Base-by-base conservation (phyloP, 805 yeast genomes). In the Candida silvicultrix region DNA sequence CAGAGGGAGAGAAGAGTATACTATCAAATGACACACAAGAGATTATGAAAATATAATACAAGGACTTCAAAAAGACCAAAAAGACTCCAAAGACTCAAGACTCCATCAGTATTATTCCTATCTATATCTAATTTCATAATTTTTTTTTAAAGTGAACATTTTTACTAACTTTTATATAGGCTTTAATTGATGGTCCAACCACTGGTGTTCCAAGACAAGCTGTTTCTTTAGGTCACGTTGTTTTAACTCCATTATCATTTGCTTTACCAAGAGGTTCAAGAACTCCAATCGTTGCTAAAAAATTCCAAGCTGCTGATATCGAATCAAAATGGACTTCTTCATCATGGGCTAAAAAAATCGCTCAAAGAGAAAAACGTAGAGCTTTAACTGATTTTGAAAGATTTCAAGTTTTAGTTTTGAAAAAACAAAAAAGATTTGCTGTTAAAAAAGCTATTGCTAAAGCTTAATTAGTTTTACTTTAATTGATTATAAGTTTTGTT, bases 321-420 rank as follows among this genome's bases (percentile, higher is more conserved):
- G 84, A 81, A 62, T 78, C 81, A 67, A 87, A 92, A 76, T 94
- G 98, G 98, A 81, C 85, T 62, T 77, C 85, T 64, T 77, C 98
- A 57, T 71, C 96, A 46, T 89, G 97, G 97, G 97, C 99, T 69
- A 87, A 92, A 86, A 90, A 89, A 81, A 85, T 94, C 67, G 97
- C 95, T 70, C 85, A 87, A 75, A 89, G 88, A 76, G 83, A 85
- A 75, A 88, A 83, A 75, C 88, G 99, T 83, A 75, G 95, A 66
- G 78, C 83, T 69, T 85, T 95, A 73, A 70, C 92, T 63, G 99
- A 94, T 77, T 94, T 94, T 67, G 97, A 94, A 81, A 90, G 99
- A 84, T 94, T 94, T 97, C 97, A 92, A 83, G 99, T 92, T 64
- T 71, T 86, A 74, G 95, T 89, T 65, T 83, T 89, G 73, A 94